Base-by-base conservation (phyloP, 257 asterid genomes). In the Scutellaria barbata region DNA sequence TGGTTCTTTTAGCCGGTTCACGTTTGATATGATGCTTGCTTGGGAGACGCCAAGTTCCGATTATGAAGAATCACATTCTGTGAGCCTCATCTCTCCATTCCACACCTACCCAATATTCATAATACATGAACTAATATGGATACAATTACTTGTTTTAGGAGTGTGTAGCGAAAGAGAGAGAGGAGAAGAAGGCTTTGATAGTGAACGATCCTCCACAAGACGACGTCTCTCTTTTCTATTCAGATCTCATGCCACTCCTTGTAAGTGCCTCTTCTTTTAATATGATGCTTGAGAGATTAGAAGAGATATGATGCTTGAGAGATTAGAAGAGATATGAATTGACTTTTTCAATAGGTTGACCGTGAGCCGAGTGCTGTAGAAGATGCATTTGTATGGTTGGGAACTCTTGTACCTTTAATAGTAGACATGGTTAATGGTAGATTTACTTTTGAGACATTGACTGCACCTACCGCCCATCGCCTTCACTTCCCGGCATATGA, bases 21-120 rank as follows among this genome's bases (percentile, higher is more conserved):
- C 97, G 1, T 90, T 90, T 6, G 90, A 93, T 74, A 89, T 90
- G 96, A 93, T 93, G 97, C 87, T 89, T 39, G 98, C 98, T 60
- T 93, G 96, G 98, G 92, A 93, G 71, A 74, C 11, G 63, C 95
- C 97, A 5, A 81, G 69, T 78, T 76, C 84, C 2, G 50, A 63
- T 8, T 86, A 84, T 1, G 88, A 89, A 83, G 84, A 85, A 77
- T 80, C 88, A 5, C 71, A 55, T 40, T 22, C 22, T 10, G 97
- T 90, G 46, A 77, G 85, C 41, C 6, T 6, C 30, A 37, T 43
- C 20, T 9, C 10, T 0, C n/a, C 30, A 7, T 25, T 68, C 10
- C 37, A 39, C 18, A 10, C 17, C 1, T 2, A 7, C 3, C 42
- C 5, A n/a, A 9, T 54, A 13, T 40, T 18, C 7, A 9, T 3